Evolutionary conservation across 495 filamentous ascomycete genomes (phyloP).

Genomic region (Evansstolkia leycettana): DNA sequence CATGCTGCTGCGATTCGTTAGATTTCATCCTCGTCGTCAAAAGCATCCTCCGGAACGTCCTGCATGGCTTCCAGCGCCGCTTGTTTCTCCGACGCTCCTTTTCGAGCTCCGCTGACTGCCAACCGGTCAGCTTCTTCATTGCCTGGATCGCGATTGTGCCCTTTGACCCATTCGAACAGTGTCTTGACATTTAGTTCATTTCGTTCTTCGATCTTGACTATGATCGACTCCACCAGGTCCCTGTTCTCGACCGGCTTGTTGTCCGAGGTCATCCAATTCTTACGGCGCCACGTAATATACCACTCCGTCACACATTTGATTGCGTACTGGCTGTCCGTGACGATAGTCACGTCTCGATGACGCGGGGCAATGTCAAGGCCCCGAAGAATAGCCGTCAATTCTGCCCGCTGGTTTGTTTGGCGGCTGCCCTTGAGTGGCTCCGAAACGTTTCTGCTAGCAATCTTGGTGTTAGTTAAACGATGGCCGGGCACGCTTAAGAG

Average conservation of each 20-base stretch:
- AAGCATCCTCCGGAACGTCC: constrained; percentile 19
- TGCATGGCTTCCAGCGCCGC: constrained; percentile 13
- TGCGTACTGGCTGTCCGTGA: constrained; percentile 74
- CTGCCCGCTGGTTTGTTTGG: constrained; percentile 93
- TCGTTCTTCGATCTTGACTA: constrained; percentile 60
- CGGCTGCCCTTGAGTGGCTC: constrained; percentile 59
- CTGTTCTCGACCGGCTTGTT: constrained; percentile 70
- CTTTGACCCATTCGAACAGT: constrained; percentile 78
- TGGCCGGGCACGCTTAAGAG: neutral
- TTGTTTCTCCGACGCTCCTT: constrained; percentile 21
- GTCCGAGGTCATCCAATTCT: constrained; percentile 62
- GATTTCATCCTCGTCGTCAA: constrained; percentile 16
- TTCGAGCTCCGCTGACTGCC: constrained; percentile 49
- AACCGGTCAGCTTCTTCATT: constrained; percentile 73
- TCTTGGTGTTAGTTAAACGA: constrained; percentile 12
- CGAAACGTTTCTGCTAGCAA: constrained; percentile 62
- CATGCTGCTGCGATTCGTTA: neutral
- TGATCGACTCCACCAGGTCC: constrained; percentile 66
- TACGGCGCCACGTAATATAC: constrained; percentile 66
- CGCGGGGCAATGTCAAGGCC: constrained; percentile 65
- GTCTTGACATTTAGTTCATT: constrained; percentile 47
- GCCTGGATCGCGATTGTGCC: constrained; percentile 54
- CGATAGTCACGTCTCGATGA: constrained; percentile 52
- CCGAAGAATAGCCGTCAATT: constrained; percentile 76
- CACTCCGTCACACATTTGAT: constrained; percentile 86